Evolutionary conservation across 2,329 filamentous ascomycete species (phyloP).

Genomic region (Beauveria caledonica): DNA sequence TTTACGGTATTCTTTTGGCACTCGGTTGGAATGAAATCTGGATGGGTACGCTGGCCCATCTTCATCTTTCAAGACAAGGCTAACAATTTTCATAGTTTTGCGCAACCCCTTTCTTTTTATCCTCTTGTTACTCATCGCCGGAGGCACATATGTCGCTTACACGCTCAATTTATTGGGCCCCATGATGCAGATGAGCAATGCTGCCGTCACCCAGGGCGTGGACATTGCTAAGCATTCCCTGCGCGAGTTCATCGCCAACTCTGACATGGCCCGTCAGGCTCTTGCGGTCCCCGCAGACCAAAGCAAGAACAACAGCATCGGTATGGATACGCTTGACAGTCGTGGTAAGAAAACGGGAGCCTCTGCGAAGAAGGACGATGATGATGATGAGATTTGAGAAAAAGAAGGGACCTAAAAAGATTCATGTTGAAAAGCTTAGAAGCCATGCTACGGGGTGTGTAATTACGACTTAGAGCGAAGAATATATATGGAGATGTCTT

Average conservation of each 20-base stretch:
- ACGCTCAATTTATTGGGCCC: conserved; percentile 92
- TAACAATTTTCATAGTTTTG: conserved; percentile 52
- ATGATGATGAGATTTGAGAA: conserved; percentile 52
- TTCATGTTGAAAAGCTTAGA: conserved; percentile 10
- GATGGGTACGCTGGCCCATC: conserved; percentile 56
- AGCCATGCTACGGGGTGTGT: not conserved
- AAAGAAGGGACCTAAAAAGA: not conserved
- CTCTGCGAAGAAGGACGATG: conserved; percentile 25
- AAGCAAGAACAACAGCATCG: conserved; percentile 39
- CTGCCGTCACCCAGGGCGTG: conserved; percentile 75
- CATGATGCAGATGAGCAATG: conserved; percentile 90
- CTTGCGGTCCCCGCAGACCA: conserved; percentile 61
- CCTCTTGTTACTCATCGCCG: conserved; percentile 67
- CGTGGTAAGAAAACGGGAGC: conserved; percentile 42
- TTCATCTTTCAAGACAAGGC: not conserved
- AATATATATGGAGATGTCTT: conserved; percentile 4
- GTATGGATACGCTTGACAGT: conserved; percentile 53
- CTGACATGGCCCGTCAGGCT: conserved; percentile 76
- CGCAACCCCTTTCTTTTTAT: conserved; percentile 92
- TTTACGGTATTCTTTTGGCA: conserved; percentile 80
- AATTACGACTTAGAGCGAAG: conserved; percentile 5
- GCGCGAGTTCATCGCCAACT: conserved; percentile 79
- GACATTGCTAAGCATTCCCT: conserved; percentile 89
- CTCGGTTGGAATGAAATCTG: conserved; percentile 99
- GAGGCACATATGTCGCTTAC: conserved; percentile 82